phyloP scores from a whole-genome alignment of 2,329 filamentous ascomycete genomes.

The Fusarium sp. region DNA sequence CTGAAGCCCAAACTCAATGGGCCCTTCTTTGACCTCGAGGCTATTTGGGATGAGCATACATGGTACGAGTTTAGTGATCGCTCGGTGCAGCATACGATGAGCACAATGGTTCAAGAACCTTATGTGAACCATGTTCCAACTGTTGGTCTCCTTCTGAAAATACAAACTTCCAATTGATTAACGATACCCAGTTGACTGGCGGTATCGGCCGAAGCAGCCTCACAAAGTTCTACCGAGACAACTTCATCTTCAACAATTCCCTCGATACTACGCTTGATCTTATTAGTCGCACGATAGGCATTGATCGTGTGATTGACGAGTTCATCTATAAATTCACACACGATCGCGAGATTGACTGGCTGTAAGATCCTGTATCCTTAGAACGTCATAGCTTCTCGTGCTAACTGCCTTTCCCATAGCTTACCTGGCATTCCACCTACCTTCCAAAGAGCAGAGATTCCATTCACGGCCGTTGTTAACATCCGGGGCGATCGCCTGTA shows the following conservation, averaged over 20 bases:
- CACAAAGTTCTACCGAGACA: constrained; percentile 73
- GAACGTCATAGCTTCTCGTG: too few species aligned
- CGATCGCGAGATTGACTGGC: constrained; percentile 69
- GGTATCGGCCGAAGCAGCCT: constrained; percentile 72
- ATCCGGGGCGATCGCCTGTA: constrained; percentile 70
- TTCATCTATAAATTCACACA: constrained; percentile 74
- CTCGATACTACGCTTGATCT: constrained; percentile 73
- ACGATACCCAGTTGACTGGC: constrained; percentile 61
- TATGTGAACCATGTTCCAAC: constrained; percentile 83
- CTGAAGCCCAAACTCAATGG: constrained; percentile 71
- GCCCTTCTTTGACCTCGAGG: constrained; percentile 77
- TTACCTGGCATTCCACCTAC: constrained; percentile 67
- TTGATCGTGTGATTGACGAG: constrained; percentile 77
- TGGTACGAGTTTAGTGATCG: constrained; percentile 75
- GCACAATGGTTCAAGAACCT: constrained; percentile 80
- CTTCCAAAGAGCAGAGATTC: constrained; percentile 61
- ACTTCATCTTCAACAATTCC: constrained; percentile 80
- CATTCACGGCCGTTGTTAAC: constrained; percentile 70
- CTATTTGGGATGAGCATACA: constrained; percentile 82
- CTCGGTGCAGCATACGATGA: constrained; percentile 77
- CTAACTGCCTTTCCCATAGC: constrained; percentile 13
- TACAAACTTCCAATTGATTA: fast-evolving
- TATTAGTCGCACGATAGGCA: constrained; percentile 74
- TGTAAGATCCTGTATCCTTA: constrained; percentile 56
- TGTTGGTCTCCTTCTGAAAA: constrained; percentile 47